Conservation (phyloP, 2,329 filamentous ascomycete species). For the Arthrobotrys iridis region DNA sequence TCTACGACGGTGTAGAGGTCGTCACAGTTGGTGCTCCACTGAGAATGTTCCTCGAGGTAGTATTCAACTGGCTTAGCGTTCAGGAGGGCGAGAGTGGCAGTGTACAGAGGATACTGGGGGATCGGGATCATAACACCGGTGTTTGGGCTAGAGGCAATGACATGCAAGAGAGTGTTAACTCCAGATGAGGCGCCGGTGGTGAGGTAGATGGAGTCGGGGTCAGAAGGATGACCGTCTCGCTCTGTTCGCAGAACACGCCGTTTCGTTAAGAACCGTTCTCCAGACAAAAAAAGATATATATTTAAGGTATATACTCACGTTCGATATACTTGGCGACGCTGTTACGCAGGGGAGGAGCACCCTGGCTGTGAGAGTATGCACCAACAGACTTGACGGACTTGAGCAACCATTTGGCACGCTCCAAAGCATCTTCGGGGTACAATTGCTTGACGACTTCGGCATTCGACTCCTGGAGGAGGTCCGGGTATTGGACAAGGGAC, state of each 20-base stretch:
- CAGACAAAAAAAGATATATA: conserved; percentile 15
- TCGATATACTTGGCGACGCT: conserved; percentile 94
- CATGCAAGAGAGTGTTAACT: conserved; percentile 89
- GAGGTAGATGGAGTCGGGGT: conserved; percentile 84
- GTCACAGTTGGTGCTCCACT: conserved; percentile 88
- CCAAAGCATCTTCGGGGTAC: conserved; percentile 90
- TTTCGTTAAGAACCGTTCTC: background rate
- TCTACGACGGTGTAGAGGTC: conserved; percentile 78
- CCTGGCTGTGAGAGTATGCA: conserved; percentile 94
- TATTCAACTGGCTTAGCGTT: conserved; percentile 91
- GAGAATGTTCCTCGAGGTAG: conserved; percentile 84
- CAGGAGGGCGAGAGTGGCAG: conserved; percentile 85
- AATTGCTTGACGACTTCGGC: conserved; percentile 78
- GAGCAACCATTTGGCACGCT: conserved; percentile 81
- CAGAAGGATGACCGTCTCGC: conserved; percentile 87
- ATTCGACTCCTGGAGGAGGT: conserved; percentile 78
- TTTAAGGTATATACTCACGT: conserved; percentile 68
- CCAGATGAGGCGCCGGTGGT: conserved; percentile 91
- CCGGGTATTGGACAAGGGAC: conserved; percentile 89
- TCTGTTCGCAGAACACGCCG: conserved; percentile 63
- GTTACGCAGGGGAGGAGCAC: conserved; percentile 84
- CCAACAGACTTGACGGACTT: conserved; percentile 88
- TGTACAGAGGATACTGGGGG: conserved; percentile 97
- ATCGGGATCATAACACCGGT: conserved; percentile 93
- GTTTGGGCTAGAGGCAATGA: conserved; percentile 80